Base-by-base conservation (phyloP, 2,329 filamentous ascomycete species). In the Elsinoe ampelina region DNA sequence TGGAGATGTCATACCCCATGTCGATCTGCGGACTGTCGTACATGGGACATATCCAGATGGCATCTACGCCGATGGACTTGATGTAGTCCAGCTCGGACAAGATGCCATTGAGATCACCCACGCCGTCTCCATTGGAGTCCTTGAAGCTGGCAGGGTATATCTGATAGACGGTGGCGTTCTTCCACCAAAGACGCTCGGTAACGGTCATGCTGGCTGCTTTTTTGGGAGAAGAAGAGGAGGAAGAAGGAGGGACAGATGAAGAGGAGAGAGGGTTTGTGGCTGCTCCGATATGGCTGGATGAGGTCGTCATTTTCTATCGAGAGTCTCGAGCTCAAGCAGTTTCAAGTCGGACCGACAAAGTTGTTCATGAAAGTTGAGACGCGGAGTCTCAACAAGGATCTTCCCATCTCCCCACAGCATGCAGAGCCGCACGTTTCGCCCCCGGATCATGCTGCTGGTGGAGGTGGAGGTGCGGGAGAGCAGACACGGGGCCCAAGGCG, bases 1-100 rank as follows among this genome's bases (percentile, higher is more conserved):
- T 79, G 20, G 79, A 76, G 50, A 86, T 81, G 64, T 86, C 85
- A 64, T 87, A 87, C 30, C 83, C 84, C 83, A 86, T 85, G 62
- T 87, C 84, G 3, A 80, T 72, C 63, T 85, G 80, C 0, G 84
- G 84, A 15, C 61, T 63, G 60, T 82, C 78, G 62, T 80, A 84
- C 66, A 85, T 81, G 11, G 85, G 85, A 47, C 79, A 85, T 1
- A 85, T 69, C 84, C 85, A 87, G 57, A 88, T 74, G 6, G 81
- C 76, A 62, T 87, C 79, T 15, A 84, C 72, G 0, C 84, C 84
- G 0, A 87, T 70, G 1, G 72, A 69, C 64, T 80, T 73, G 38
- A 86, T 73, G 65, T 86, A 85, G 62, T 81, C 75, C 1, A 87
- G 72, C 60, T 82, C 81, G 41, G 77, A 77, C 10, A 79, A 78